Percentiles rank a stretch among this genome's conserved stretches.
These are phyloP conservation scores for Tulasnella sp. DNA, from an alignment of 768 basidiomycete genomes.

Conservation along the genomic window DNA sequence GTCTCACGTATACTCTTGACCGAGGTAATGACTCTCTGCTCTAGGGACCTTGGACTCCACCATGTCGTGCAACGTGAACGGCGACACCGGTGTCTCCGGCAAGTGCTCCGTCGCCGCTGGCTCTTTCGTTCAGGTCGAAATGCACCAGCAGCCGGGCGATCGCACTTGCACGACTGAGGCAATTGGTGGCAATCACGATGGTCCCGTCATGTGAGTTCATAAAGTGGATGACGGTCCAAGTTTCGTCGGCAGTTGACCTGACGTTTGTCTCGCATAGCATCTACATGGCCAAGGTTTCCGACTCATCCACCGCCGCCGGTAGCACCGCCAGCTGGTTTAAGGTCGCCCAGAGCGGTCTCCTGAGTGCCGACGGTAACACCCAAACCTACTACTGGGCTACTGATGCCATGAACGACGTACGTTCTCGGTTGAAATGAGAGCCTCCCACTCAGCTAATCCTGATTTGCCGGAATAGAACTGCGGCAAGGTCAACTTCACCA, in stretches of 20 bases:
- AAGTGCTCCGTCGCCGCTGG: constrained; percentile 29
- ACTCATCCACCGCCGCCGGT: constrained; percentile 37
- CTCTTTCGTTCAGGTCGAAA: constrained; percentile 29
- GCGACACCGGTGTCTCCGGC: constrained; percentile 25
- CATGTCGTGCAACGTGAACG: constrained; percentile 37
- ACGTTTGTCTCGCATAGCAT: not conserved
- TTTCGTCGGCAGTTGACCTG: not conserved
- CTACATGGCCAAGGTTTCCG: constrained; percentile 30
- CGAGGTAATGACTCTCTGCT: not conserved
- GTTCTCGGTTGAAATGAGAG: not conserved
- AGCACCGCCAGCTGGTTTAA: constrained; percentile 39
- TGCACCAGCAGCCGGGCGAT: constrained; percentile 41
- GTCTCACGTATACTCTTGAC: not conserved
- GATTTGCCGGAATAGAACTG: constrained; percentile 2
- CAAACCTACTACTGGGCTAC: constrained; percentile 12
- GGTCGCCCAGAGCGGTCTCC: constrained; percentile 37
- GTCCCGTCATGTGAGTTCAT: constrained; percentile 31
- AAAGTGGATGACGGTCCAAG: constrained; percentile 23
- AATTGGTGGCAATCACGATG: constrained; percentile 42
- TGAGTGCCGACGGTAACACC: constrained; percentile 30
- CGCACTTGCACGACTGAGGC: constrained; percentile 37
- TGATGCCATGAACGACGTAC: constrained; percentile 12
- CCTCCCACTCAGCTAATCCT: not conserved
- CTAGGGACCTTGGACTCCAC: constrained; percentile 23
- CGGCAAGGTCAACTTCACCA: constrained; percentile 33